Evolutionary conservation across 2,329 filamentous ascomycete species (phyloP).

Genomic region (Beauveria sp.): DNA sequence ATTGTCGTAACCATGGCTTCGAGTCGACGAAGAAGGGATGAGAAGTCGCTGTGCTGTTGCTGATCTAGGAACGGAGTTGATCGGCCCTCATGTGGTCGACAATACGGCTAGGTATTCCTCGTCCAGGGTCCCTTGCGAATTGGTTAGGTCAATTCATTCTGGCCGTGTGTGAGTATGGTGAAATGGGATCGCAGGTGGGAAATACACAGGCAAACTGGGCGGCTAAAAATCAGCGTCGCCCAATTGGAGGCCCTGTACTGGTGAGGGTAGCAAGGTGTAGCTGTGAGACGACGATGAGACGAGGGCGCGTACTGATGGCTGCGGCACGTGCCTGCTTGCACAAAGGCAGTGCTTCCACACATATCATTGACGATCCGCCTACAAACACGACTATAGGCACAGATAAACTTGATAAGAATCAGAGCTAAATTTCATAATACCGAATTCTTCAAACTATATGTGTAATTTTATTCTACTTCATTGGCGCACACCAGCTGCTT

Average conservation of each 20-base stretch:
- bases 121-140: background rate
- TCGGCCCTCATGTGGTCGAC: background rate
- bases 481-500: too few species aligned
- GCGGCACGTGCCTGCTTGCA: slow-evolving; percentile 5
- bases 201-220: background rate
- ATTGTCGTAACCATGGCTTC: background rate
- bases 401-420: too few species aligned
- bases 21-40: background rate
- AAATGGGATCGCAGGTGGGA: background rate
- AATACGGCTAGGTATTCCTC: background rate
- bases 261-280: background rate
- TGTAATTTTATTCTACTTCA: too few species aligned
- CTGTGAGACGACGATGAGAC: slow-evolving; percentile 1
- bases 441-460: too few species aligned
- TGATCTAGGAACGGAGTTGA: background rate
- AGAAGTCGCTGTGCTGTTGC: background rate
- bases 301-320: background rate
- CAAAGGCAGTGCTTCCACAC: background rate
- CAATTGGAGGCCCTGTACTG: background rate
- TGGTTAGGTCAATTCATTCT: background rate
- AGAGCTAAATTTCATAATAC: too few species aligned
- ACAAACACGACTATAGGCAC: too few species aligned
- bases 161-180: background rate
- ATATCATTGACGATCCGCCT: too few species aligned
- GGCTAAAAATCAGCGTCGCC: background rate